These are phyloP conservation scores for Durio zibethinus DNA, from an alignment of 345 rosid genomes.

Conservation along the genomic window DNA sequence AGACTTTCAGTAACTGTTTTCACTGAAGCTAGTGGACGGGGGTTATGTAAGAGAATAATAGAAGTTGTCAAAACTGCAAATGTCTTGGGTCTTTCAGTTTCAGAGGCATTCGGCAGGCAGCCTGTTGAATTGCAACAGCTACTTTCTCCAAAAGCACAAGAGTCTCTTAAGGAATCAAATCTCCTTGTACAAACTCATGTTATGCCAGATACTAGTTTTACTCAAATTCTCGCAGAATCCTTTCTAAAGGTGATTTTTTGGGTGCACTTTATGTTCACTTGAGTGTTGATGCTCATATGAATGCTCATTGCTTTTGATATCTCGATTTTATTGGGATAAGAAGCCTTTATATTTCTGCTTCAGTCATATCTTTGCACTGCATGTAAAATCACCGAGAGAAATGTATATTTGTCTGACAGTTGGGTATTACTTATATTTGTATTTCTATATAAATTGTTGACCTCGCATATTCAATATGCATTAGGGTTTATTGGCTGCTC, in stretches of 20 bases:
- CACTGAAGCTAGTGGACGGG: conserved; percentile 84
- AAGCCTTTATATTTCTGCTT: neutral
- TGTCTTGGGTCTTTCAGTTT: conserved; percentile 73
- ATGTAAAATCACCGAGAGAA: neutral
- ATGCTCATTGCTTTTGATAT: neutral
- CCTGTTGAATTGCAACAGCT: conserved; percentile 84
- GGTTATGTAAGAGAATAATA: conserved; percentile 74
- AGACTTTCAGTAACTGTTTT: conserved; percentile 58
- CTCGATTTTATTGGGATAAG: neutral
- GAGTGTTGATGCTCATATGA: conserved; percentile 5
- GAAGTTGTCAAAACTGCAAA: conserved; percentile 88
- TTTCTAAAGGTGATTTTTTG: conserved; percentile 65
- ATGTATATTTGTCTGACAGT: neutral
- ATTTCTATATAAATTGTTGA: neutral
- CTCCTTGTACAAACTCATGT: conserved; percentile 81
- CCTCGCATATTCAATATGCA: conserved; percentile 18
- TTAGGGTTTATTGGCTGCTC: conserved; percentile 95
- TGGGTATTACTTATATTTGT: neutral
- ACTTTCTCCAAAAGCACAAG: conserved; percentile 98
- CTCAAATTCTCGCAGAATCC: conserved; percentile 96
- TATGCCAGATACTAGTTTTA: conserved; percentile 79
- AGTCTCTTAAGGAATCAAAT: conserved; percentile 88
- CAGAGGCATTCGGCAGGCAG: conserved; percentile 86
- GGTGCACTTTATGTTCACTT: conserved; percentile 7
- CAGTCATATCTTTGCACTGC: neutral